Base-by-base conservation (phyloP, 148 eudicot genomes). In the Camellia sinensis region DNA sequence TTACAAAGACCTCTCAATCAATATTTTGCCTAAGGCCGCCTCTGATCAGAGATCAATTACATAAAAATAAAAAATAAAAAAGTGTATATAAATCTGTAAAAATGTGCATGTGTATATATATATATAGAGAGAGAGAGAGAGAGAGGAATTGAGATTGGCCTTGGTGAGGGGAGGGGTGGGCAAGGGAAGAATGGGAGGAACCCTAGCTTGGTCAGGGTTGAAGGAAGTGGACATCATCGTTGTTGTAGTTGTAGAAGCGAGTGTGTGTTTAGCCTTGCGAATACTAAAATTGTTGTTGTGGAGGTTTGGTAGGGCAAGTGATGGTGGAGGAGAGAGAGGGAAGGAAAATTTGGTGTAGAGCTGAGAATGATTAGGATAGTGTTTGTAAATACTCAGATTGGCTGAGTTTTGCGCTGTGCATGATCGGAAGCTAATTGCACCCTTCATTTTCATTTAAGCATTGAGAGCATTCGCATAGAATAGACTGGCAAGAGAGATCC, bases 191-290 rank as follows among this genome's bases (percentile, higher is more conserved):
- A 91, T 91, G 61, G 92, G 86, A 63, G 97, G 97, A 87, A 88
- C 92, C 85, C 97, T 89, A 88, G 97, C 90, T 82, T 87, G 71
- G 18, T 93, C 95, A 48, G 95, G 88, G 73, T 75, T 74, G 84
- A 87, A 88, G 70, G 83, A 78, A 60, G 87, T 64, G n/a, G 91
- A 84, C 93, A 91, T 93, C 21, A 83, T 72, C 57, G 37, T 18
- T 29, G 71, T 3, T 14, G 85, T 57, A 70, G 85, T 46, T 5
- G 85, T 71, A 1, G 87, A 11, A 12, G 9, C 60, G 6, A 17
- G 0, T 3, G 40, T 45, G 19, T 15, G 52, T 5, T 15, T 68
- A 9, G 72, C 19, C 56, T 69, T 69, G 8, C 2, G 3, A 18
- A 45, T 37, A 12, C 14, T 71, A 7, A 9, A 6, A 17, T 13